phyloP scores from a whole-genome alignment of 805 yeast species.

The Wickerhamiella allomyrinae region DNA sequence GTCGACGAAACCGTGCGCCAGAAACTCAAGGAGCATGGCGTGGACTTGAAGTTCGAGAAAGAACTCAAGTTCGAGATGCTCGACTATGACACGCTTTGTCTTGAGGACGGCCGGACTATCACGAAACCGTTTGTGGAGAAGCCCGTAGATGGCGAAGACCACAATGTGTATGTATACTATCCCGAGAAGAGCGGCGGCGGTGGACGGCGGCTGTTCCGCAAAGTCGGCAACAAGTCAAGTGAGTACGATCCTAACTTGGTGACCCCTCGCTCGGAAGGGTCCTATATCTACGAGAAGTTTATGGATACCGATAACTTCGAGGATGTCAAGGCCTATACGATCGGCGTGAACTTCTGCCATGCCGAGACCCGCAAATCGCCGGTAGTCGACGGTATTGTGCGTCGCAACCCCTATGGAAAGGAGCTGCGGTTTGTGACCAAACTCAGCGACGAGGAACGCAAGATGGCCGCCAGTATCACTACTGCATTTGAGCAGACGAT shows the following conservation, averaged over 20 bases:
- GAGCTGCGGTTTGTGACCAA: constrained; percentile 85
- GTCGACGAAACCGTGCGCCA: constrained; percentile 53
- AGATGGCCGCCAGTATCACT: constrained; percentile 68
- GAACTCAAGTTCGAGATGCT: constrained; percentile 56
- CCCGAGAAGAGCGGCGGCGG: constrained; percentile 89
- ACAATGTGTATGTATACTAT: constrained; percentile 86
- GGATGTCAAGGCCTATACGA: constrained; percentile 97
- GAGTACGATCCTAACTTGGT: constrained; percentile 78
- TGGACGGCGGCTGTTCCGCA: constrained; percentile 84
- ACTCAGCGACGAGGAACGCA: constrained; percentile 56
- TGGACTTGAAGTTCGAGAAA: constrained; percentile 48
- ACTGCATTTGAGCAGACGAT: constrained; percentile 76
- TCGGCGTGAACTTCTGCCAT: constrained; percentile 80
- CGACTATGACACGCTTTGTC: constrained; percentile 70
- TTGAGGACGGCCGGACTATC: constrained; percentile 57
- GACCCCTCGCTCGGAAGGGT: constrained; percentile 74
- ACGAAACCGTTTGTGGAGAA: constrained; percentile 92
- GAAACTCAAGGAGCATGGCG: constrained; percentile 48
- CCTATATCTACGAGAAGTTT: constrained; percentile 82
- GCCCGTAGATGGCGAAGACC: constrained; percentile 98
- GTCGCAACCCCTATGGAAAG: constrained; percentile 94
- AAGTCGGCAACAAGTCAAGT: constrained; percentile 92
- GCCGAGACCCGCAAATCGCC: constrained; percentile 98
- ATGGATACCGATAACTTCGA: constrained; percentile 98
- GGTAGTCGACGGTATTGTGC: constrained; percentile 96